Base-by-base conservation (phyloP, 306 rosid species). In the Canavalia gladiata region DNA sequence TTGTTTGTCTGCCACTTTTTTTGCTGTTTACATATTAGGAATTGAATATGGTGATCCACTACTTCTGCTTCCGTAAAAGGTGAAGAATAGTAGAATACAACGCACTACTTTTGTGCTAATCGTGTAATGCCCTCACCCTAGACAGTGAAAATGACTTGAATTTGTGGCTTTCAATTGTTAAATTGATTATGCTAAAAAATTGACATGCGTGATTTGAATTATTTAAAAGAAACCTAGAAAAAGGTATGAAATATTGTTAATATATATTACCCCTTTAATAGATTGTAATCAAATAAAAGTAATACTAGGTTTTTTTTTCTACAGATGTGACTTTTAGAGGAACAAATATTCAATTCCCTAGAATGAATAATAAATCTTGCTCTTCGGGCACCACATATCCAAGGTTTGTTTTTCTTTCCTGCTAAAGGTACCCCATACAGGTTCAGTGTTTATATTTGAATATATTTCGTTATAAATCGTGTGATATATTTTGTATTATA, bases 1-100 rank as follows among this genome's bases (percentile, higher is more conserved):
- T 41, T 39, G 18, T 49, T 1, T 69, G 82, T 79, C 80, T 69
- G 82, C 86, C 82, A 83, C 84, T 43, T 78, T 43, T 78, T 63
- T 54, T 68, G 29, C 47, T 54, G 60, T 62, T 70, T 57, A 45
- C 30, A 78, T 60, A 74, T 35, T 45, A 74, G 58, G 46, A 64
- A 68, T 58, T 59, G 69, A 70, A 58, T 34, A 18, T 67, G 83
- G 41, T 51, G 70, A 80, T 56, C 68, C 82, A 76, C 86, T 73
- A 65, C 51, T 29, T 43, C 51, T 37, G 13, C 12, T 57, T 35
- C 47, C 63, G 41, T 34, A 78, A 72, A 78, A 54, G 35, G 47
- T 54, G 10, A 29, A 11, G 37, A 51, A 65, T 46, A 51, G 49
- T 39, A 37, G 52, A 18, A 29, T 63, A 55, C 68, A 67, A 67